Evolutionary conservation across 169 alveolate genomes (phyloP).

Genomic region (Plasmodium chabaudi): DNA sequence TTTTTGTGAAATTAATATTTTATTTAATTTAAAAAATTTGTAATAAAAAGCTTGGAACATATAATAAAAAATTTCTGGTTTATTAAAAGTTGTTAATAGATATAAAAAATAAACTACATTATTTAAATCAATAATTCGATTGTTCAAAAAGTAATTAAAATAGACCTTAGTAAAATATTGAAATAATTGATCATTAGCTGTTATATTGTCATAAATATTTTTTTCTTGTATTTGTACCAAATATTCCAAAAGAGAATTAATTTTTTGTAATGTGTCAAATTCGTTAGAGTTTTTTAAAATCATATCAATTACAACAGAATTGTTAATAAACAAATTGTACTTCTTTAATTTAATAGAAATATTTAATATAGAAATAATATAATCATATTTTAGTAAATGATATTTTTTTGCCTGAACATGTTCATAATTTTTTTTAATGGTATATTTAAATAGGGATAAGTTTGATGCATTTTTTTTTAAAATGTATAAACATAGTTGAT

Average conservation of each 20-base stretch:
- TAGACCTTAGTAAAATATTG: background rate
- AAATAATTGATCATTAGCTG: background rate
- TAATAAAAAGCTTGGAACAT: conserved; percentile 25
- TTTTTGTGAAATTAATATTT: conserved; percentile 12
- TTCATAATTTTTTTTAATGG: conserved; percentile 44
- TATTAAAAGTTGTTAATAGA: conserved; percentile 22
- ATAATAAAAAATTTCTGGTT: conserved; percentile 6
- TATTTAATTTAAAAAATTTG: conserved; percentile 6
- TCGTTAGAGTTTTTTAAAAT: conserved; percentile 25
- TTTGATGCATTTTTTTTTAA: conserved; percentile 55
- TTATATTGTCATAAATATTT: conserved; percentile 15
- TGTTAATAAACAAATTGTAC: conserved; percentile 42
- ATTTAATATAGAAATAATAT: conserved; percentile 26
- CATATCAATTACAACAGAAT: conserved; percentile 18
- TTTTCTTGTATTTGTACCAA: conserved; percentile 7
- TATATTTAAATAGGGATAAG: conserved; percentile 35
- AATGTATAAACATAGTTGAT: conserved; percentile 44
- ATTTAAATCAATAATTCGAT: conserved; percentile 14
- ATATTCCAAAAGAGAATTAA: conserved; percentile 18
- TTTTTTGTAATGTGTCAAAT: conserved; percentile 29
- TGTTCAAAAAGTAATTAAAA: conserved; percentile 16
- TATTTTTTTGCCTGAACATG: conserved; percentile 13
- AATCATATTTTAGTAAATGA: conserved; percentile 10
- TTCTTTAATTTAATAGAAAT: conserved; percentile 29
- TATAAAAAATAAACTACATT: conserved; percentile 36